Percentiles rank a stretch among this genome's conserved stretches.
These are phyloP conservation scores for Elongisporangium anandrum DNA, from an alignment of 352 stramenopile species.

Conservation along the genomic window DNA sequence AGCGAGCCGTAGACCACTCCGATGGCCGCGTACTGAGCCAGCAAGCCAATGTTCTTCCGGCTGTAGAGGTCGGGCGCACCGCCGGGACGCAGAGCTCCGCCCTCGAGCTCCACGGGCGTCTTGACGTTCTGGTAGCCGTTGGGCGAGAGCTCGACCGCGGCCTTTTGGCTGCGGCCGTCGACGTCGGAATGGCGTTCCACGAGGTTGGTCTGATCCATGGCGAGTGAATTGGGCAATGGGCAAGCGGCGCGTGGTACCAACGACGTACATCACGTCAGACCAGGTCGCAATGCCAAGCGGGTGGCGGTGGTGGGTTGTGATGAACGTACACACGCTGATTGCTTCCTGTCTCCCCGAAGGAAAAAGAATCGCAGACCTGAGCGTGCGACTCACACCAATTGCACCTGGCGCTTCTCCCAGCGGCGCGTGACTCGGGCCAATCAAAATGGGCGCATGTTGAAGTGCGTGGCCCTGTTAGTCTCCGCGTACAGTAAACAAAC, in stretches of 20 bases:
- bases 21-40: slow-evolving; percentile 45
- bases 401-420: neutral
- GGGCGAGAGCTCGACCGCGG: slow-evolving; percentile 2
- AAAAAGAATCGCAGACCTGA: neutral
- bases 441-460: slow-evolving; percentile 1
- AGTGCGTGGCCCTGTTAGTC: no score
- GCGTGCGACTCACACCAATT: slow-evolving; percentile 1
- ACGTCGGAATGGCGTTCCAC: slow-evolving; percentile 17
- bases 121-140: slow-evolving; percentile 14
- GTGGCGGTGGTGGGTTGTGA: neutral
- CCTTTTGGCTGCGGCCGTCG: neutral
- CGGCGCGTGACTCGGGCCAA: slow-evolving; percentile 4
- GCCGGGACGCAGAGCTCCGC: slow-evolving; percentile 36
- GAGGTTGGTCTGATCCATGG: slow-evolving; percentile 12
- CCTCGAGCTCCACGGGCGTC: slow-evolving; percentile 24
- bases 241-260: neutral
- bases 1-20: slow-evolving; percentile 49
- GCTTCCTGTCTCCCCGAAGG: neutral
- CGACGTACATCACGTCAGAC: neutral
- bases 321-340: neutral
- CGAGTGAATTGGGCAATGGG: slow-evolving; percentile 6
- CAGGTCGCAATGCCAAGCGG: no score
- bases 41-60: slow-evolving; percentile 31
- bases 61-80: slow-evolving; percentile 24
- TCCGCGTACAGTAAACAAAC: no score